These are phyloP conservation scores for Vaccinium corymbosum DNA, from an alignment of 148 eudicot genomes.

Conservation along the genomic window DNA sequence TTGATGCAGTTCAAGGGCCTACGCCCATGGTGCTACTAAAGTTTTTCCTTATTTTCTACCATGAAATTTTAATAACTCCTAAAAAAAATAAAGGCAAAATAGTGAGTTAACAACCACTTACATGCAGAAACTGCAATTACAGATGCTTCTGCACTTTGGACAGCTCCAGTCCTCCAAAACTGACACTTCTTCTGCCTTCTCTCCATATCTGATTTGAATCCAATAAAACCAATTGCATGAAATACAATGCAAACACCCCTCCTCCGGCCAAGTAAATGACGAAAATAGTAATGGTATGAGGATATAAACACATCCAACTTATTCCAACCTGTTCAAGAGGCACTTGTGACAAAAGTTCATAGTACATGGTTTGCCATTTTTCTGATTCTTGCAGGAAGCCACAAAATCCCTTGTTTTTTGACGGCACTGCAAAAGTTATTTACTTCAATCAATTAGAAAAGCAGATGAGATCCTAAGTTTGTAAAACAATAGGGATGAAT, in stretches of 20 bases:
- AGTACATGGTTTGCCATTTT: constrained; percentile 51
- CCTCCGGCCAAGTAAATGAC: neutral
- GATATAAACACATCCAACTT: constrained; percentile 38
- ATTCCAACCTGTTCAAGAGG: constrained; percentile 83
- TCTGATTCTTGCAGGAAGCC: constrained; percentile 67
- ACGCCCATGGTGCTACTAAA: neutral
- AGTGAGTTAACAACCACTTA: constrained; percentile 11
- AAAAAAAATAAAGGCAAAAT: neutral
- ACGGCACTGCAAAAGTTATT: constrained; percentile 59
- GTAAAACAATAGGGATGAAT: neutral
- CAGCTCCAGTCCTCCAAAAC: constrained; percentile 26
- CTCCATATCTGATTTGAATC: constrained; percentile 26
- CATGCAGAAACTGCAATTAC: constrained; percentile 36
- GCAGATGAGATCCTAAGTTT: neutral
- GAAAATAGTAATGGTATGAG: neutral
- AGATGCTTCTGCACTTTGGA: constrained; percentile 33
- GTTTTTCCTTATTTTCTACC: neutral
- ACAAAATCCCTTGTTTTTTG: constrained; percentile 66
- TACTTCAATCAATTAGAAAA: neutral
- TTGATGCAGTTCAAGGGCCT: neutral
- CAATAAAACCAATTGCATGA: neutral
- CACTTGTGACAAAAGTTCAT: constrained; percentile 69
- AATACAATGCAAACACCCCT: neutral
- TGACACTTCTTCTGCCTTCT: constrained; percentile 25
- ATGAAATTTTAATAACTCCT: neutral